Percentiles rank a stretch among this genome's conserved stretches.
These are phyloP conservation scores for Nematocida sp. DNA, from an alignment of 371 early-diverging fungal genomes.

Conservation along the genomic window DNA sequence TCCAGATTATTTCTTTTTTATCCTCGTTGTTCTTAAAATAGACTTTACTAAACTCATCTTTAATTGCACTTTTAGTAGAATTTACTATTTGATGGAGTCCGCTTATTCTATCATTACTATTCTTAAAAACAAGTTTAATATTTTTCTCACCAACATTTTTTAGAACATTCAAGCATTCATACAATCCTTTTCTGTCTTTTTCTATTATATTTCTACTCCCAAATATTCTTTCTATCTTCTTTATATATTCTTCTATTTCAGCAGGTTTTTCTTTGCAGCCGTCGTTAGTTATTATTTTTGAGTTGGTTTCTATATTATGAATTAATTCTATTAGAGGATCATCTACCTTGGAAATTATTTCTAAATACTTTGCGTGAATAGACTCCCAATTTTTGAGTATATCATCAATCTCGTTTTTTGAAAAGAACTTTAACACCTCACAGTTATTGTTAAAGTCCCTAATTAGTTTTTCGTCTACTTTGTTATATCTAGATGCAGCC, in stretches of 20 bases:
- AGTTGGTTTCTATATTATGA: not conserved
- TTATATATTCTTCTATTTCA: not conserved
- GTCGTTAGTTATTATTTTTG: not conserved
- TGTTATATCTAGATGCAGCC: not conserved
- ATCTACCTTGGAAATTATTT: not conserved
- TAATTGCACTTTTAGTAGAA: not conserved
- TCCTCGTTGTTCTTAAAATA: not conserved
- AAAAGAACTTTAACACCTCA: not conserved
- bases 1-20: not conserved
- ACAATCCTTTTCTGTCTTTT: not conserved
- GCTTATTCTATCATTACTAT: not conserved
- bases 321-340: not conserved
- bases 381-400: not conserved
- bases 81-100: not conserved
- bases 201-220: not conserved
- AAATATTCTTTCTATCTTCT: not conserved
- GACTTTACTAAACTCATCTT: not conserved
- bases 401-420: not conserved
- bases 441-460: not conserved
- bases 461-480: not conserved
- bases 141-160: not conserved
- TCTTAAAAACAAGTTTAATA: not conserved
- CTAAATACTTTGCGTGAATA: constrained; percentile 3
- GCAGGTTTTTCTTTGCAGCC: not conserved
- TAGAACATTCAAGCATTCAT: not conserved